phyloP scores from a whole-genome alignment of 176 grass and related monocot species.

The Cymbopogon citratus region DNA sequence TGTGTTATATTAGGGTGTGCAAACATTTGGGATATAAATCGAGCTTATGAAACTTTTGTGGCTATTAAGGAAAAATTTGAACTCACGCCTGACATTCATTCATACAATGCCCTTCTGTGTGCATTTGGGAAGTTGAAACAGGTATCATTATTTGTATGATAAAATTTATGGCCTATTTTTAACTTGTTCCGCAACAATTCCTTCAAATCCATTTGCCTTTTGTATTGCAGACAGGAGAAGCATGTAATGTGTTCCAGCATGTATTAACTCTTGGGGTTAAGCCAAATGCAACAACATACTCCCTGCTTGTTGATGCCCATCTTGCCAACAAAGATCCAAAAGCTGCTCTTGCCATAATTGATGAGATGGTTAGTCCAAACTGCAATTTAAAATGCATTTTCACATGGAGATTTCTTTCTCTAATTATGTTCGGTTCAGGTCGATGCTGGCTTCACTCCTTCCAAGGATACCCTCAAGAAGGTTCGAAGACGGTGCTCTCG shows the following conservation, averaged over 20 bases:
- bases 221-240: conserved; percentile 66
- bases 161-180: conserved; percentile 5
- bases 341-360: conserved; percentile 60
- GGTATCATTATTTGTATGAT: conserved; percentile 36
- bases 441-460: conserved; percentile 66
- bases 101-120: conserved; percentile 83
- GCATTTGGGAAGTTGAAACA: conserved; percentile 84
- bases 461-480: conserved; percentile 80
- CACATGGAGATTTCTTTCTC: background rate
- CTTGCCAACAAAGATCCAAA: conserved; percentile 71
- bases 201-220: conserved; percentile 21
- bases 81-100: conserved; percentile 82
- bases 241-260: conserved; percentile 79
- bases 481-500: conserved; percentile 78
- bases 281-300: conserved; percentile 85
- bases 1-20: conserved; percentile 94
- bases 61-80: conserved; percentile 80
- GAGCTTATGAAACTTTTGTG: conserved; percentile 91
- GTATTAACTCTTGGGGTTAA: conserved; percentile 66
- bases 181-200: background rate
- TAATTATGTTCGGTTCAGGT: conserved; percentile 49
- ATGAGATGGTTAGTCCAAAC: conserved; percentile 56
- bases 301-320: conserved; percentile 67
- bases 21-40: conserved; percentile 97
- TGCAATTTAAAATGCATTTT: conserved; percentile 20